Conservation (phyloP, 257 asterid species). For the Anisodus acutangulus region DNA sequence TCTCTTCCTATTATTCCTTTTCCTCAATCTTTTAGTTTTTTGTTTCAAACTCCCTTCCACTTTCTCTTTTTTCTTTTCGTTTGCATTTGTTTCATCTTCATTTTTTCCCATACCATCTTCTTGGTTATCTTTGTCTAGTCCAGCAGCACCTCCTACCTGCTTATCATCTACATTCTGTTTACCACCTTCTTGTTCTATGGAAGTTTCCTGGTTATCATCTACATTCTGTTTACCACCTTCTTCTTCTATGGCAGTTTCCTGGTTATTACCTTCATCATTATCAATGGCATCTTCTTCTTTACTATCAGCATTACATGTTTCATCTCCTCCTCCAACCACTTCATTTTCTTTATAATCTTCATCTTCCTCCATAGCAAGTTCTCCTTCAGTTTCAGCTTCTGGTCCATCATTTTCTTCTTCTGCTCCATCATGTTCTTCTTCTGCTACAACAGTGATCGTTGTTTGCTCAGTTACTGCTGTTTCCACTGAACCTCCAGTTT, state of each 20-base stretch:
- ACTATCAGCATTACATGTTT: constrained; percentile 35
- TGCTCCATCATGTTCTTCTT: background rate
- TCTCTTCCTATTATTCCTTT: constrained; percentile 12
- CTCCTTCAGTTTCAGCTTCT: constrained; percentile 24
- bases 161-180: constrained; percentile 26
- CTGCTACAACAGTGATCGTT: constrained; percentile 6
- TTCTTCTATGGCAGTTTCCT: background rate
- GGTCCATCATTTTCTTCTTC: constrained; percentile 18
- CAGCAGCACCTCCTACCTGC: constrained; percentile 37
- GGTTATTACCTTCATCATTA: constrained; percentile 27
- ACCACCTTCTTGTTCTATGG: background rate
- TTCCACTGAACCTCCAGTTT: constrained; percentile 13
- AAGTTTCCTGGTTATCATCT: background rate
- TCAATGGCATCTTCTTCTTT: constrained; percentile 41
- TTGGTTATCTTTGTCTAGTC: constrained; percentile 30
- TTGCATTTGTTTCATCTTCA: constrained; percentile 33
- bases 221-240: background rate
- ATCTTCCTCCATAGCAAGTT: constrained; percentile 24
- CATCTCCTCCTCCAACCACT: constrained; percentile 25
- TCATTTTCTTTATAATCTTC: constrained; percentile 23
- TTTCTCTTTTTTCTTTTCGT: constrained; percentile 42
- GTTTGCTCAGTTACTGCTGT: background rate
- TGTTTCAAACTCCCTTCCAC: constrained; percentile 40
- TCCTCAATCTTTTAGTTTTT: constrained; percentile 18
- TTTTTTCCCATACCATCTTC: background rate